Conservation (phyloP, 345 rosid genomes). For the Eucalyptus pauciflora region DNA sequence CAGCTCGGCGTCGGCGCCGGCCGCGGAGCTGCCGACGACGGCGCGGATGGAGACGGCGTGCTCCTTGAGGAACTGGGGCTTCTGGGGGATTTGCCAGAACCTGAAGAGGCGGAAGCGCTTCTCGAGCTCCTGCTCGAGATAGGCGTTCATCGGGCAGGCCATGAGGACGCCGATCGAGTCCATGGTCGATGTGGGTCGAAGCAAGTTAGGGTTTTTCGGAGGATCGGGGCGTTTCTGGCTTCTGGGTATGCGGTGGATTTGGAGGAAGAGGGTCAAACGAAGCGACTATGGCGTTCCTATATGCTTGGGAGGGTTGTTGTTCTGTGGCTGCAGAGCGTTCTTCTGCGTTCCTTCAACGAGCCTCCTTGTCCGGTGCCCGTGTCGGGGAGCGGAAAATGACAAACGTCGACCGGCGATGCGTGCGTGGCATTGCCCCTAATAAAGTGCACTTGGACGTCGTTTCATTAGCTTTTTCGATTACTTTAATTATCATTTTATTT, state of each 20-base stretch:
- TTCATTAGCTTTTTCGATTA: too few relatives aligned
- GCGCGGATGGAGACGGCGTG: conserved; percentile 53
- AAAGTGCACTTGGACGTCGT: too few relatives aligned
- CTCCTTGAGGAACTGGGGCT: conserved; percentile 18
- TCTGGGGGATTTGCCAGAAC: conserved; percentile 33
- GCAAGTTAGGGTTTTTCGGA: background rate
- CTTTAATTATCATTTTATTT: too few relatives aligned
- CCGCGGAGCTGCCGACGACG: conserved; percentile 45
- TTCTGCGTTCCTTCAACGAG: background rate
- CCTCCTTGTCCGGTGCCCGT: background rate
- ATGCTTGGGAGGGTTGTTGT: background rate
- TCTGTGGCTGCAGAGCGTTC: background rate
- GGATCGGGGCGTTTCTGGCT: background rate
- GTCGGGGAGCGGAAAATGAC: background rate
- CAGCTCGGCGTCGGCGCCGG: conserved; percentile 65
- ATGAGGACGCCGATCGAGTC: conserved; percentile 63
- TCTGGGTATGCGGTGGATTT: background rate
- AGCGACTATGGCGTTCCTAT: background rate
- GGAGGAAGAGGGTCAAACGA: background rate
- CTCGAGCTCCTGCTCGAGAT: conserved; percentile 63
- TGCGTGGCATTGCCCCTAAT: background rate
- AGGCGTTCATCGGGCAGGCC: conserved; percentile 46
- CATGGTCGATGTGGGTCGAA: conserved; percentile 16
- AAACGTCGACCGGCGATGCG: background rate
- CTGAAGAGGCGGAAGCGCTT: conserved; percentile 57